Evolutionary conservation across 2,329 filamentous ascomycete species (phyloP).

Genomic region (Rasamsonia emersonii): DNA sequence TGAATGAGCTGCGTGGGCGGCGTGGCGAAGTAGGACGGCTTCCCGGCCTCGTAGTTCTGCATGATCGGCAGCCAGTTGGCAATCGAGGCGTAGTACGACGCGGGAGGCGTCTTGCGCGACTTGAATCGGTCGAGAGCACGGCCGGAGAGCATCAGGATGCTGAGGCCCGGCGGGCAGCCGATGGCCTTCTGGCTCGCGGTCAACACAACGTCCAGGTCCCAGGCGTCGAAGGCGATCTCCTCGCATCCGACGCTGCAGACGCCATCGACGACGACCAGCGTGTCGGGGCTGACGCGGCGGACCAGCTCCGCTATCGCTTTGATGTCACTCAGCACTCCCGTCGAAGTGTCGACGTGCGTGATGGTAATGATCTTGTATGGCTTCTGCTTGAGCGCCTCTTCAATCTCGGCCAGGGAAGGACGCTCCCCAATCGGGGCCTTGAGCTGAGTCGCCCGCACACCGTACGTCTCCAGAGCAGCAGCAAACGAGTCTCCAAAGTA

Average conservation of each 20-base stretch:
- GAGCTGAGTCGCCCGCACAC: constrained; percentile 79
- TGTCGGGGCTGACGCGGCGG: constrained; percentile 79
- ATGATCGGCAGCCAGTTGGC: constrained; percentile 98
- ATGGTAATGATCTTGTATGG: constrained; percentile 91
- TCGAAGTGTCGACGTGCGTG: constrained; percentile 96
- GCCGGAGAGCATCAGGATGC: constrained; percentile 87
- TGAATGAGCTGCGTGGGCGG: constrained; percentile 89
- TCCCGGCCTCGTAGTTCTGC: constrained; percentile 98
- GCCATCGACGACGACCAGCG: constrained; percentile 84
- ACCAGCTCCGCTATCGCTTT: constrained; percentile 76
- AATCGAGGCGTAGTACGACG: constrained; percentile 90
- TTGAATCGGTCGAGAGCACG: constrained; percentile 75
- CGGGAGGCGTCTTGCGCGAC: constrained; percentile 68
- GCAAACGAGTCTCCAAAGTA: constrained; percentile 97
- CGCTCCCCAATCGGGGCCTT: constrained; percentile 82
- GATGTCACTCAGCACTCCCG: constrained; percentile 87
- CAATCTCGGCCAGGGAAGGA: constrained; percentile 78
- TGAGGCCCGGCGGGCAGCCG: constrained; percentile 86
- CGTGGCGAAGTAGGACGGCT: constrained; percentile 95
- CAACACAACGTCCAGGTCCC: constrained; percentile 85
- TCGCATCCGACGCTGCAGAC: constrained; percentile 96
- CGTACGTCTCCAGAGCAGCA: constrained; percentile 85
- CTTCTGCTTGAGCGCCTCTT: constrained; percentile 80
- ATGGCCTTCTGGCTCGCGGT: constrained; percentile 97
- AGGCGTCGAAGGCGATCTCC: constrained; percentile 92